These are phyloP conservation scores for Rubroshorea leprosula DNA, from an alignment of 345 rosid genomes.

Conservation along the genomic window DNA sequence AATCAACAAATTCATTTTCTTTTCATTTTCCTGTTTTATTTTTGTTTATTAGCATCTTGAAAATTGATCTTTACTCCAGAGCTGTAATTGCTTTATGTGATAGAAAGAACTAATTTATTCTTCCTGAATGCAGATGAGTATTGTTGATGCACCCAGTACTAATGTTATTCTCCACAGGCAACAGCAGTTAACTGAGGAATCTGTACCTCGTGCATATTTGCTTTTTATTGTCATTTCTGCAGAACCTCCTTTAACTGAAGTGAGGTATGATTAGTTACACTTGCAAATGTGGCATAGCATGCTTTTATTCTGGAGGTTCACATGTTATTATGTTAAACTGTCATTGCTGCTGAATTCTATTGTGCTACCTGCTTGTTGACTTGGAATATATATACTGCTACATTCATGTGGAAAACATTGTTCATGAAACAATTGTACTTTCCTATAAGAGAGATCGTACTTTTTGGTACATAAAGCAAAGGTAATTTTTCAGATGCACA, in stretches of 20 bases:
- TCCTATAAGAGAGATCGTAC: too few species aligned
- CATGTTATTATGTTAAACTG: too few species aligned
- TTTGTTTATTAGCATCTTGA: neutral
- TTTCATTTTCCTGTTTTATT: neutral
- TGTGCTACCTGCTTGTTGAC: too few species aligned
- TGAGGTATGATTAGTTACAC: constrained; percentile 55
- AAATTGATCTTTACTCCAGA: neutral
- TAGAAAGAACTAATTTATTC: constrained; percentile 16
- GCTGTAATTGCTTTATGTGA: constrained; percentile 2
- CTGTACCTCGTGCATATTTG: constrained; percentile 90
- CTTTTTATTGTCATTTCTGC: constrained; percentile 93
- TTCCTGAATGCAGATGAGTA: constrained; percentile 59
- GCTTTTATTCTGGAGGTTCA: too few species aligned
- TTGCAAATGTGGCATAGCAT: too few species aligned
- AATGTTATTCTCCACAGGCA: constrained; percentile 97
- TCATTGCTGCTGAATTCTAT: too few species aligned
- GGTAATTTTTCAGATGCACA: neutral
- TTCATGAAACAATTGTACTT: too few species aligned
- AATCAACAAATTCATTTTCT: neutral
- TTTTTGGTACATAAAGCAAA: neutral
- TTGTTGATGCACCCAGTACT: constrained; percentile 94
- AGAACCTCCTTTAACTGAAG: constrained; percentile 95
- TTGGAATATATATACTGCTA: too few species aligned
- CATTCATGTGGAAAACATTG: too few species aligned
- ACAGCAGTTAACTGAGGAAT: constrained; percentile 93